Evolutionary conservation across 2,329 filamentous ascomycete genomes (phyloP).

Genomic region (Trichoderma polysporum): DNA sequence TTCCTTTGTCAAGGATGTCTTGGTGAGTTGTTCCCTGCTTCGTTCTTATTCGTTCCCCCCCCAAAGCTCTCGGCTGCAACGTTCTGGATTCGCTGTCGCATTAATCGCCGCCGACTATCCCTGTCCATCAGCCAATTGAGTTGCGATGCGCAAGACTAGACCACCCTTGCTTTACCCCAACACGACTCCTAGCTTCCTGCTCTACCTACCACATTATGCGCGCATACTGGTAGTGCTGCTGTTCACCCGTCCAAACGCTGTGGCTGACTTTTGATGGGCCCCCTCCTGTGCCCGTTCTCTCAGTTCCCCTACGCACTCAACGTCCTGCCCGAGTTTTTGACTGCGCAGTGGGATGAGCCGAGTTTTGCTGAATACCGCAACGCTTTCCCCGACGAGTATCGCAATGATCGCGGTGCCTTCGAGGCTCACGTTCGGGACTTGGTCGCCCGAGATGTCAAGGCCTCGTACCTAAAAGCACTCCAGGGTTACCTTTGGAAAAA

Average conservation of each 20-base stretch:
- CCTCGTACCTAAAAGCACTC: constrained; percentile 73
- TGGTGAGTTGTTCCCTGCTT: constrained; percentile 57
- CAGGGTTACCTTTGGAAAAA: constrained; percentile 77
- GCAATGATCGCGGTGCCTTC: constrained; percentile 57
- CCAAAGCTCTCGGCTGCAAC: constrained; percentile 21
- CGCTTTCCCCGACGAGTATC: constrained; percentile 67
- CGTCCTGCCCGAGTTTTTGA: constrained; percentile 63
- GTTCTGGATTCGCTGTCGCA: constrained; percentile 19
- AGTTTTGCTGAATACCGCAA: constrained; percentile 66
- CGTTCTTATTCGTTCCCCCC: constrained; percentile 23
- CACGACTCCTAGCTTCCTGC: constrained; percentile 16
- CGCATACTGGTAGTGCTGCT: constrained; percentile 13
- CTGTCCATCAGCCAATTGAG: constrained; percentile 22
- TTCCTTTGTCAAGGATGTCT: constrained; percentile 78
- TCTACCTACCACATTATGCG: constrained; percentile 16
- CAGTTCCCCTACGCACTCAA: constrained; percentile 77
- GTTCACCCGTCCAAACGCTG: not conserved
- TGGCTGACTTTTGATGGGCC: constrained; percentile 17
- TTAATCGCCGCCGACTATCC: constrained; percentile 20
- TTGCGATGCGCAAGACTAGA: constrained; percentile 11
- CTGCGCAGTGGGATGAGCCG: constrained; percentile 64
- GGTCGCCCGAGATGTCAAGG: constrained; percentile 70
- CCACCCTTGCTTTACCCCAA: constrained; percentile 20
- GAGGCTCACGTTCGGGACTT: constrained; percentile 68
- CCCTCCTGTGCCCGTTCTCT: constrained; percentile 4